Percentiles rank a stretch among this genome's conserved stretches.
These are phyloP conservation scores for Talaromyces sp. DNA, from an alignment of 2,329 filamentous ascomycete genomes.

Conservation along the genomic window DNA sequence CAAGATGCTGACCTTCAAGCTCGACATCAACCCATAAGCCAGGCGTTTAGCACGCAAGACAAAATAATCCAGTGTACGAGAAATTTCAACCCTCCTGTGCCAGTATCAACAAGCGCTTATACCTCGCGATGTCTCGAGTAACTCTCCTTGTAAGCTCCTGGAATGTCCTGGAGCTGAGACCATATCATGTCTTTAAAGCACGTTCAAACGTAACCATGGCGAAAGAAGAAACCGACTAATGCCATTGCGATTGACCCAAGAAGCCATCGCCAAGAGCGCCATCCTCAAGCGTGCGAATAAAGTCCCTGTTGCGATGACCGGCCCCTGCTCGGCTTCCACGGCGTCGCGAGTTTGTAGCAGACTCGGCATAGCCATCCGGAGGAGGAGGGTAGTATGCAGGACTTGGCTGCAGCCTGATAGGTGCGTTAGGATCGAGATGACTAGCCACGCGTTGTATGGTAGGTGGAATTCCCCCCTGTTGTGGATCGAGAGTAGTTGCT, in stretches of 20 bases:
- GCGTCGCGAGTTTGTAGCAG: constrained; percentile 63
- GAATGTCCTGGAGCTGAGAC: neutral
- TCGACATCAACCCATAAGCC: neutral
- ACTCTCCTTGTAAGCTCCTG: neutral
- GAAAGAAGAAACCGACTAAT: constrained; percentile 36
- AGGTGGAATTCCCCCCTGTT: constrained; percentile 85
- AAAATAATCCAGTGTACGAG: neutral
- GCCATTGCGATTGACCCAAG: constrained; percentile 72
- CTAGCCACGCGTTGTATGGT: constrained; percentile 93
- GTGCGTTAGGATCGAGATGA: constrained; percentile 89
- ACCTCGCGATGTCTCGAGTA: neutral
- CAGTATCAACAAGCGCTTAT: neutral
- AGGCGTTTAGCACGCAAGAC: neutral
- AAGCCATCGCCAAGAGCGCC: constrained; percentile 91
- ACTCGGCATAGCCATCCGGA: constrained; percentile 72
- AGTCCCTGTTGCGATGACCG: constrained; percentile 66
- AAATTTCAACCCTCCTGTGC: neutral
- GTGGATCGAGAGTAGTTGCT: constrained; percentile 93
- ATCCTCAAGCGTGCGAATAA: constrained; percentile 92
- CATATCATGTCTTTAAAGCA: neutral
- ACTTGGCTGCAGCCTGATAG: constrained; percentile 89
- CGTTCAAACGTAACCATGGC: neutral
- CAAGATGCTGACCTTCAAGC: neutral
- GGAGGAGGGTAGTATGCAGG: constrained; percentile 96
- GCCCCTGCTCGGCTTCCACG: constrained; percentile 67